Conservation (phyloP, 108 stramenopile species). For the Pseudonitzschia delicatissima region DNA sequence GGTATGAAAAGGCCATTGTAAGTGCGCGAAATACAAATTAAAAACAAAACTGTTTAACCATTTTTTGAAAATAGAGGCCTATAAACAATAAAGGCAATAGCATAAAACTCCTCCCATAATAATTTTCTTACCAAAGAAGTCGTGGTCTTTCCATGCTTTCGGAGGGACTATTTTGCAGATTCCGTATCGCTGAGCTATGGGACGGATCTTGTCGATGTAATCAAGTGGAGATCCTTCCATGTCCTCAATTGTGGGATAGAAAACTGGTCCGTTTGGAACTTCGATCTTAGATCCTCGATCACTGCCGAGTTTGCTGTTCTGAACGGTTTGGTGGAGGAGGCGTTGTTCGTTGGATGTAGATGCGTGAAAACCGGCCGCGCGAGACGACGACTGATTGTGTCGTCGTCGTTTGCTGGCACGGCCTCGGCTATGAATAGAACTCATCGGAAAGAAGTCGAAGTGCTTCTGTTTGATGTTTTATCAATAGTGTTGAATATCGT, state of each 20-base stretch:
- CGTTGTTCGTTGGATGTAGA: constrained; percentile 54
- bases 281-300: constrained; percentile 21
- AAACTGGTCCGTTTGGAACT: constrained; percentile 71
- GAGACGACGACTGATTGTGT: constrained; percentile 8
- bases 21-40: neutral
- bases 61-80: neutral
- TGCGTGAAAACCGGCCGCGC: constrained; percentile 2
- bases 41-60: neutral
- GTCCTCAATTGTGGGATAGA: constrained; percentile 83
- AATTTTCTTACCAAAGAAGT: constrained; percentile 14
- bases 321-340: constrained; percentile 67
- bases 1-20: neutral
- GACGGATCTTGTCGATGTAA: constrained; percentile 87
- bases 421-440: constrained; percentile 3
- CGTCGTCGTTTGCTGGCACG: constrained; percentile 30
- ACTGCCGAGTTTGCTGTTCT: constrained; percentile 61
- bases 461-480: no score
- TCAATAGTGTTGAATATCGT: no score
- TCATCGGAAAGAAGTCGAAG: no score
- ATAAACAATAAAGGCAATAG: neutral
- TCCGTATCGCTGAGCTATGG: constrained; percentile 86
- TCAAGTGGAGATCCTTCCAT: constrained; percentile 80
- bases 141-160: constrained; percentile 75
- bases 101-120: neutral
- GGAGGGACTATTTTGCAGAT: constrained; percentile 98